Evolutionary conservation across 331 rosid species (phyloP).

Genomic region (Quercus tomentella): DNA sequence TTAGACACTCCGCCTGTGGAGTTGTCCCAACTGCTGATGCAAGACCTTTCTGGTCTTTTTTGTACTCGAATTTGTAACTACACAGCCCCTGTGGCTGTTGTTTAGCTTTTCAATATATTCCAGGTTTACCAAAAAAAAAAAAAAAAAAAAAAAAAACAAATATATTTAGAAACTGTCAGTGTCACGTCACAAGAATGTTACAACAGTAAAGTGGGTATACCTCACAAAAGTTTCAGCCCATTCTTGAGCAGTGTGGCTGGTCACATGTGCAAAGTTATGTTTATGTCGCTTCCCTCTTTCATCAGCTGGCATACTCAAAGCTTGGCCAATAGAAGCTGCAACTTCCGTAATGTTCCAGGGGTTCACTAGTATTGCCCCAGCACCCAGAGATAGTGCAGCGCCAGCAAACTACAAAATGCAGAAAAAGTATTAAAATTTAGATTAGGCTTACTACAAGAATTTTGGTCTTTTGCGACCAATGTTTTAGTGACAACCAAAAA

Average conservation of each 20-base stretch:
- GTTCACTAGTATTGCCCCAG: slow-evolving; percentile 92
- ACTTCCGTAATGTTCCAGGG: slow-evolving; percentile 95
- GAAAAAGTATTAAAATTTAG: slow-evolving; percentile 10
- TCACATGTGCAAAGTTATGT: slow-evolving; percentile 77
- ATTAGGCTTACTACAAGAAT: neutral
- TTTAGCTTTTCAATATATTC: no score
- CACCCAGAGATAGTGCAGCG: slow-evolving; percentile 99
- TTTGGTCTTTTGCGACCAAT: no score
- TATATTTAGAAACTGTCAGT: neutral
- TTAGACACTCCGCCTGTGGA: no score
- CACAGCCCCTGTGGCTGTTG: no score
- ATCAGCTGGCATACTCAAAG: slow-evolving; percentile 66
- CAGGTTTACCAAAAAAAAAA: no score
- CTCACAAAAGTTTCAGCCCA: slow-evolving; percentile 99
- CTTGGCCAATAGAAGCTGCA: slow-evolving; percentile 65
- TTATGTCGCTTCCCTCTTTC: slow-evolving; percentile 81
- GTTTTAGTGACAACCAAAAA: no score
- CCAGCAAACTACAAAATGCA: slow-evolving; percentile 82
- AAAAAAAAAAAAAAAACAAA: no score
- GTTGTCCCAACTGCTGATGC: no score
- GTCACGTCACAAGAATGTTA: neutral
- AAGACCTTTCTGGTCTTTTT: no score
- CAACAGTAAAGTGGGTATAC: slow-evolving; percentile 29
- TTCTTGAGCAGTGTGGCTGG: slow-evolving; percentile 90
- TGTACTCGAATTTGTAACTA: no score